phyloP scores from a whole-genome alignment of 2,329 filamentous ascomycete species.

The Torrubiella hemipterigena region DNA sequence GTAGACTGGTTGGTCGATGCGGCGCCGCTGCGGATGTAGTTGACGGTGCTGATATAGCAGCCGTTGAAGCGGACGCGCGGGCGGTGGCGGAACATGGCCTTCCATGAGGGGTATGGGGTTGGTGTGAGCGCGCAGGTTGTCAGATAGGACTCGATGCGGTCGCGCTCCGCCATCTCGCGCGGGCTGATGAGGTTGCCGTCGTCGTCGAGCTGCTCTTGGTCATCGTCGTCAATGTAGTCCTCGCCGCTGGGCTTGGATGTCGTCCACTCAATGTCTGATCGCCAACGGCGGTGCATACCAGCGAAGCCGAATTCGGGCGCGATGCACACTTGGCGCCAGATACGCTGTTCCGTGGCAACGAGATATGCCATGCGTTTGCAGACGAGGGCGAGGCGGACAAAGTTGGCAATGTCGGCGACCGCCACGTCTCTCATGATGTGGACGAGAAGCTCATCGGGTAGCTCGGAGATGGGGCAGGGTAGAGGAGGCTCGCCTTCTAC shows the following conservation, averaged over 20 bases:
- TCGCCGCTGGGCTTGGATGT: constrained; percentile 19
- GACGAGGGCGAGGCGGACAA: constrained; percentile 63
- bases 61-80: constrained; percentile 90
- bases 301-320: constrained; percentile 65
- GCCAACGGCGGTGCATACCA: constrained; percentile 73
- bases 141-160: constrained; percentile 18
- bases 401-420: constrained; percentile 61
- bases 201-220: constrained; percentile 12
- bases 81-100: constrained; percentile 64
- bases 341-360: constrained; percentile 67
- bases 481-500: constrained; percentile 62
- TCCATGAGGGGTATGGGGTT: constrained; percentile 40
- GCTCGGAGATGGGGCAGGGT: constrained; percentile 63
- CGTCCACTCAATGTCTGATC: constrained; percentile 46
- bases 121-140: constrained; percentile 29
- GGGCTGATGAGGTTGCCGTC: constrained; percentile 21
- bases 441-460: constrained; percentile 76
- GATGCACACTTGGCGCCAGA: constrained; percentile 71
- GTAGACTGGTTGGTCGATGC: constrained; percentile 57
- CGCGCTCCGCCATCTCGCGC: constrained; percentile 21
- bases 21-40: constrained; percentile 79
- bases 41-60: constrained; percentile 92
- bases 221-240: constrained; percentile 18
- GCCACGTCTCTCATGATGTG: constrained; percentile 68
- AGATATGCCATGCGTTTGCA: constrained; percentile 84